Evolutionary conservation across 305 asterid species (phyloP).

Genomic region (Fraxinus velutina): DNA sequence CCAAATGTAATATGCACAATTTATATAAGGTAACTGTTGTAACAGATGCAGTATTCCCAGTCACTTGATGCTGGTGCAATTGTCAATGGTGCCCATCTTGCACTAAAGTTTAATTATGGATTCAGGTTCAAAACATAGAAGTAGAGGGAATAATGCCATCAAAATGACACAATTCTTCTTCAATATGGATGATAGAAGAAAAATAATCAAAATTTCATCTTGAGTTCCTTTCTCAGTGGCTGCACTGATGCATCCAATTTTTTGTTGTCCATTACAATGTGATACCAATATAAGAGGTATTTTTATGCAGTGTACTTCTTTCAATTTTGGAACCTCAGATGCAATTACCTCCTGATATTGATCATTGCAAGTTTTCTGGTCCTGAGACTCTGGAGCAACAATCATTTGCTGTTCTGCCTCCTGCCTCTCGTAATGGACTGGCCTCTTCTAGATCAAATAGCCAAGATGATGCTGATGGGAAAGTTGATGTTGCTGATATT

Average conservation of each 20-base stretch:
- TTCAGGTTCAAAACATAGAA: background rate
- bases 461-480: conserved; percentile 63
- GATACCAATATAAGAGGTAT: conserved; percentile 29
- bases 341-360: conserved; percentile 84
- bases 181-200: conserved; percentile 1
- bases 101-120: background rate
- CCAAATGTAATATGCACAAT: background rate
- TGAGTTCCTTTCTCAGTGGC: background rate
- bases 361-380: conserved; percentile 50
- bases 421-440: conserved; percentile 45
- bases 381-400: conserved; percentile 44
- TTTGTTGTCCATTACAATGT: background rate
- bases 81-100: conserved; percentile 4
- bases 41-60: conserved; percentile 1
- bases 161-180: background rate
- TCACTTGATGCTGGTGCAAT: conserved; percentile 10
- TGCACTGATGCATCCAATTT: conserved; percentile 8
- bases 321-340: conserved; percentile 84
- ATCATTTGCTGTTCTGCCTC: conserved; percentile 37
- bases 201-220: conserved; percentile 7
- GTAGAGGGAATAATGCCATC: background rate
- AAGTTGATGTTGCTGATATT: conserved; percentile 45
- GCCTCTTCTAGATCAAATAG: conserved; percentile 42
- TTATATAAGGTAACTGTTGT: background rate
- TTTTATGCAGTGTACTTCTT: conserved; percentile 84